These are phyloP conservation scores for Puya raimondii DNA, from an alignment of 176 grass and related monocot species.

Conservation along the genomic window DNA sequence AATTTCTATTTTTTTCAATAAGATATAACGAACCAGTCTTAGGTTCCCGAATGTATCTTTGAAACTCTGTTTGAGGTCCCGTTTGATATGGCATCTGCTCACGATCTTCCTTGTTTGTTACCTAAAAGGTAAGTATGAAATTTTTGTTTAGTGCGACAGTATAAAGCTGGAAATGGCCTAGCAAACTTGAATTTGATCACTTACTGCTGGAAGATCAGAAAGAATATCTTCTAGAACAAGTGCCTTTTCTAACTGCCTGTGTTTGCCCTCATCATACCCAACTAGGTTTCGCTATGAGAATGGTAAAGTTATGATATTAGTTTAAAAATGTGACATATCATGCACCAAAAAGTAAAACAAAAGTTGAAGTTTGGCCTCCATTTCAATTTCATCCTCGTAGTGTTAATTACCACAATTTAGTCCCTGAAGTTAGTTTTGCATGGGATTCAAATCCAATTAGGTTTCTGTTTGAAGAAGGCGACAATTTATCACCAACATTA, in stretches of 20 bases:
- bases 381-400: no score
- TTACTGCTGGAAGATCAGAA: slow-evolving; percentile 88
- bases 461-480: no score
- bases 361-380: no score
- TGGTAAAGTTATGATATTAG: not conserved
- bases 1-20: not conserved
- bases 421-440: no score
- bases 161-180: slow-evolving; percentile 11
- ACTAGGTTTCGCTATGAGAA: slow-evolving; percentile 67
- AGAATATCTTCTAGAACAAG: slow-evolving; percentile 81
- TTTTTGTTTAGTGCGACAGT: slow-evolving; percentile 13
- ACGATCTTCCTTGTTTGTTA: slow-evolving; percentile 48
- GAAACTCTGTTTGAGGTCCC: slow-evolving; percentile 71
- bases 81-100: slow-evolving; percentile 78
- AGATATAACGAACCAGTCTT: slow-evolving; percentile 34
- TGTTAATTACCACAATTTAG: no score
- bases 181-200: slow-evolving; percentile 14
- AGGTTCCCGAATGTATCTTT: slow-evolving; percentile 75
- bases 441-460: no score
- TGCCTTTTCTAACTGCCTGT: slow-evolving; percentile 52
- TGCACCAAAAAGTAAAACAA: no score
- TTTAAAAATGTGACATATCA: no score
- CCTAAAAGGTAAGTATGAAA: slow-evolving; percentile 34
- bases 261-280: slow-evolving; percentile 40
- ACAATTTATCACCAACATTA: no score